Evolutionary conservation across 805 yeast genomes (phyloP), one percentile per base, ranked within the genome.

Genomic region (Candida sakaeoensis): DNA sequence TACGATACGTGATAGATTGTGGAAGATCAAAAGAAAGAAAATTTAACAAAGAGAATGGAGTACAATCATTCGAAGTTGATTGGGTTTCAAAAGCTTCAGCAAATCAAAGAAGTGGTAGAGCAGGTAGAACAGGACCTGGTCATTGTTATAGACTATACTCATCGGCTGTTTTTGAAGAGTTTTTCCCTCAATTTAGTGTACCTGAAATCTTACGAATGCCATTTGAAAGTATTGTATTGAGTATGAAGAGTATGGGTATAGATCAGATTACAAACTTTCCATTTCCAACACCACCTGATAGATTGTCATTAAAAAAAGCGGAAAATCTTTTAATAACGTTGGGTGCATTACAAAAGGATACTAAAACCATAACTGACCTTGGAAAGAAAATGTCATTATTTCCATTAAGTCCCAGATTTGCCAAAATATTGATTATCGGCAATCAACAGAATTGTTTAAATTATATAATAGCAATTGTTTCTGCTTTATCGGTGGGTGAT

Each of bases 61-160:
- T 93, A 24, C 98, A 91, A 62, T 85, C 95, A 44, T 95, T 85
- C 61, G 93, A 86, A 54, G 74, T 93, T 36, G 84, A 79, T 40
- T 93, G 97, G 97, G 72, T 90, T 3, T 84, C 95, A 34, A 89
- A 93, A 53, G 99, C 99, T 1, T 84, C 95, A 43, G 91, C 98
- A 0, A 93, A 80, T 49, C 99, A 93, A 68, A 76, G 99, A 66
- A 67, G 95, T 14, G 98, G 98, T 56, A 81, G 98, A 70, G 98
- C 98, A 37, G 98, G 97, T 57, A 82, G 98, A 74, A 90, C 96
- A 0, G 99, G 98, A 0, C 97, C 99, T 0, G 99, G 99, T 43
- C 98, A 93, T 55, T 87, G 96, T 58, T 93, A 93, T 58, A 70
- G 99, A 44, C 61, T 93, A 10, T 93, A 73, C 53, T 91, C 98